A percentile compares a stretch with the other conserved stretches of the same genome.
These are phyloP conservation scores for Bolboschoenoplectus hybrid DNA, from an alignment of 202 grass and related monocot species.

Conservation along the genomic window DNA sequence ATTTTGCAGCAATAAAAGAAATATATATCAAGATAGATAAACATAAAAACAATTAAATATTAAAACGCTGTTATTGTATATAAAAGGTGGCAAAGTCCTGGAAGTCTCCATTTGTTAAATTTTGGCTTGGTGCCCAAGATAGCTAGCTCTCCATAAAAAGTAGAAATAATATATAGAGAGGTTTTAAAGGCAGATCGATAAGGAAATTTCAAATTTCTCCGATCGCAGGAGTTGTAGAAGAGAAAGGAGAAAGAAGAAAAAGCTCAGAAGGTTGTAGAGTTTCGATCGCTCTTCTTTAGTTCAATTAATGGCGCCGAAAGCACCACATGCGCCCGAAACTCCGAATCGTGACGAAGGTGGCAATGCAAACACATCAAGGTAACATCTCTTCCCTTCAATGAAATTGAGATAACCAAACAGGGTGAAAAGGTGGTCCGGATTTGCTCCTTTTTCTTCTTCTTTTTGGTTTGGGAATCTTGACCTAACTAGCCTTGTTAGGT, in stretches of 20 bases:
- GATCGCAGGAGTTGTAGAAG: neutral
- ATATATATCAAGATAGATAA: neutral
- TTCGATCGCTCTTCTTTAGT: neutral
- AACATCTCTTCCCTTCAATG: neutral
- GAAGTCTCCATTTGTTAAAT: constrained; percentile 8
- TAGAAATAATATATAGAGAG: constrained; percentile 3
- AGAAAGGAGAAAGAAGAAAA: neutral
- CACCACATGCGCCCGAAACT: neutral
- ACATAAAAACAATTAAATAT: neutral
- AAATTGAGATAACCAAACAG: neutral
- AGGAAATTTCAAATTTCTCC: constrained; percentile 28
- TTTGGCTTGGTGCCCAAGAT: constrained; percentile 29
- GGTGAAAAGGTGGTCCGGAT: neutral
- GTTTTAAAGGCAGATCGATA: constrained; percentile 3
- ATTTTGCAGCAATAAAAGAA: constrained; percentile 14
- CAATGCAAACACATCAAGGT: neutral
- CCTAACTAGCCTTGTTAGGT: neutral
- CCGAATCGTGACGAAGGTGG: neutral
- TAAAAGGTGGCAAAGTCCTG: constrained; percentile 33
- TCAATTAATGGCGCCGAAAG: constrained; percentile 17
- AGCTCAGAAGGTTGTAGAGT: neutral
- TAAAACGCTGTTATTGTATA: neutral
- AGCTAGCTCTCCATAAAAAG: neutral
- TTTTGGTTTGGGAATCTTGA: neutral
- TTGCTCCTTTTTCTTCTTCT: neutral